These are phyloP conservation scores for Lycium barbarum DNA, from an alignment of 257 asterid species.

Conservation along the genomic window DNA sequence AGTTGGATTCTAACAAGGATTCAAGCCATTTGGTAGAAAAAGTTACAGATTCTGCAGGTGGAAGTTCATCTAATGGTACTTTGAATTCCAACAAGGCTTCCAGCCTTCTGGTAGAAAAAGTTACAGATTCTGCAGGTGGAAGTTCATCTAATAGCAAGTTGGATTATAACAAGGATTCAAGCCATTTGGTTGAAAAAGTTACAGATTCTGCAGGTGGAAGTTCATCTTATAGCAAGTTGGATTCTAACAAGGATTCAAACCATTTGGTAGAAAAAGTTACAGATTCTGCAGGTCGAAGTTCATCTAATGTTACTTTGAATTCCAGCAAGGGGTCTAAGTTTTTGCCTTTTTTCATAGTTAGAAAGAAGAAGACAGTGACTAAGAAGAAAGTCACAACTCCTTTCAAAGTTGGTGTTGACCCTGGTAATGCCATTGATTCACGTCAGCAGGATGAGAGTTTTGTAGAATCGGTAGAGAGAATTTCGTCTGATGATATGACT, in stretches of 20 bases:
- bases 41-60: slow-evolving; percentile 36
- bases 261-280: too few relatives aligned
- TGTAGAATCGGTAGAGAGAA: slow-evolving; percentile 29
- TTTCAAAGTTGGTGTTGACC: slow-evolving; percentile 28
- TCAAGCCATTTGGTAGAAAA: slow-evolving; percentile 39
- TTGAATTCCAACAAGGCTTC: slow-evolving; percentile 39
- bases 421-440: slow-evolving; percentile 29
- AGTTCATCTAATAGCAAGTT: slow-evolving; percentile 29
- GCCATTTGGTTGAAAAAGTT: too few relatives aligned
- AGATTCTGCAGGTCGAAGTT: too few relatives aligned
- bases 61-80: slow-evolving; percentile 28
- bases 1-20: slow-evolving; percentile 37
- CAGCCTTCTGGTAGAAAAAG: slow-evolving; percentile 39
- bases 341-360: slow-evolving; percentile 33
- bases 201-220: too few relatives aligned
- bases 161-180: slow-evolving; percentile 33
- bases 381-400: slow-evolving; percentile 38
- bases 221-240: too few relatives aligned
- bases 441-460: slow-evolving; percentile 34
- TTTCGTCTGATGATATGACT: slow-evolving; percentile 25
- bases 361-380: slow-evolving; percentile 37
- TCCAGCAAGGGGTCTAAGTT: too few relatives aligned
- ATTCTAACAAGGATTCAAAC: too few relatives aligned
- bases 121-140: slow-evolving; percentile 31
- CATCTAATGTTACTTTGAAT: too few relatives aligned